Evolutionary conservation across 179 eudicot genomes (phyloP).

Genomic region (Silene noctiflora): DNA sequence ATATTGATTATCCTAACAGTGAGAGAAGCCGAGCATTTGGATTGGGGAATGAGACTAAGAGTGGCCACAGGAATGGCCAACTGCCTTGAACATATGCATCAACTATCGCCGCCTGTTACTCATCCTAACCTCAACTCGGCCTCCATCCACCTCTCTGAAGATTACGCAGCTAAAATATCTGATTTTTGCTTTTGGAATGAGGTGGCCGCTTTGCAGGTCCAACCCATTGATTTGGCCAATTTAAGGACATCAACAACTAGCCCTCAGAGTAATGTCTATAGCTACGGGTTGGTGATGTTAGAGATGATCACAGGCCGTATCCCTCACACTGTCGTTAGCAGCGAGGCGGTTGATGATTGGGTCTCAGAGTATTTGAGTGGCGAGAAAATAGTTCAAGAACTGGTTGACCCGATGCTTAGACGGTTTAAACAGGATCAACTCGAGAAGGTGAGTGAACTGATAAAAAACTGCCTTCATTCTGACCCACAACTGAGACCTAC

Average conservation of each 20-base stretch:
- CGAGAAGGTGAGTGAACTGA: conserved; percentile 40
- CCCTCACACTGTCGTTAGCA: conserved; percentile 32
- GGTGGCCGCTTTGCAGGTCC: conserved; percentile 32
- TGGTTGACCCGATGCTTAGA: conserved; percentile 59
- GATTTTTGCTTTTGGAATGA: conserved; percentile 56
- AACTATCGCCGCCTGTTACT: conserved; percentile 47
- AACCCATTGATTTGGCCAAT: conserved; percentile 20
- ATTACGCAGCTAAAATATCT: conserved; percentile 43
- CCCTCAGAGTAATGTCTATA: conserved; percentile 54
- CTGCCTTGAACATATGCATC: conserved; percentile 86
- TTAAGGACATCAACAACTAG: conserved; percentile 18
- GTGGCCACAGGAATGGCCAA: conserved; percentile 81
- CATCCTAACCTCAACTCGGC: conserved; percentile 38
- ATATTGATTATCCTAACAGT: conserved; percentile 40
- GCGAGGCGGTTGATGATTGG: conserved; percentile 38
- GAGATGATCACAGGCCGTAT: conserved; percentile 66
- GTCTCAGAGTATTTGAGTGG: conserved; percentile 41
- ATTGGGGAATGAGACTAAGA: conserved; percentile 69
- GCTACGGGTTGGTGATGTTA: conserved; percentile 58
- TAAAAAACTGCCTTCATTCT: conserved; percentile 44
- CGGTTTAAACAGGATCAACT: conserved; percentile 40
- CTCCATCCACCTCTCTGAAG: conserved; percentile 39
- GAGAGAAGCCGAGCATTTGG: conserved; percentile 87
- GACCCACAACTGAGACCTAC: conserved; percentile 47
- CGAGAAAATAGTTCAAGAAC: conserved; percentile 30